Percentiles rank a stretch among this genome's conserved stretches.
phyloP scores from a whole-genome alignment of 192 early-diverging fungal genomes.

The Coemansia sp. region DNA sequence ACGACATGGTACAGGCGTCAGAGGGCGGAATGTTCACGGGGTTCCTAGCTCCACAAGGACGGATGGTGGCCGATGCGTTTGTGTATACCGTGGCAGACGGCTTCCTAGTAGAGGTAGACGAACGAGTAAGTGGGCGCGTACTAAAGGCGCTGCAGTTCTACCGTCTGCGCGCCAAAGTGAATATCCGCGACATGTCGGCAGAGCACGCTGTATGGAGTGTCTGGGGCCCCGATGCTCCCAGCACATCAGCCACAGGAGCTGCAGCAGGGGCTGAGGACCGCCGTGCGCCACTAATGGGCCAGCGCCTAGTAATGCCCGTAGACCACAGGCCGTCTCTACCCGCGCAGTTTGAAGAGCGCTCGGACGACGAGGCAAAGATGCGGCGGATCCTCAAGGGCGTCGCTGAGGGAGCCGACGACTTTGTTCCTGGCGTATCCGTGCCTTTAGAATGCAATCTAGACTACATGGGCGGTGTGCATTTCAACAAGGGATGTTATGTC shows the following conservation, averaged over 20 bases:
- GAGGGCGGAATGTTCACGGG: constrained; percentile 76
- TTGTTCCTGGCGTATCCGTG: constrained; percentile 69
- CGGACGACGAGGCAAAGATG: constrained; percentile 67
- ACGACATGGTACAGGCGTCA: constrained; percentile 77
- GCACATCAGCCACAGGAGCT: constrained; percentile 19
- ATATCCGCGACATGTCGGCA: constrained; percentile 66
- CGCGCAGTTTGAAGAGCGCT: constrained; percentile 59
- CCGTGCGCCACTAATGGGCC: constrained; percentile 64
- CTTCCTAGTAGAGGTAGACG: constrained; percentile 80
- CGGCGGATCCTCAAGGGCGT: constrained; percentile 85
- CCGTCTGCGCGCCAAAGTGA: constrained; percentile 77
- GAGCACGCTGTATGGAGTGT: constrained; percentile 72
- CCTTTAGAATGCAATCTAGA: constrained; percentile 95
- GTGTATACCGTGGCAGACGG: constrained; percentile 70
- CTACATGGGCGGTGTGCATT: constrained; percentile 93
- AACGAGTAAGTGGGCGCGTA: constrained; percentile 58
- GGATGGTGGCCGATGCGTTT: constrained; percentile 88
- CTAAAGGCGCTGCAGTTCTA: constrained; percentile 76
- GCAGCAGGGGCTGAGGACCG: constrained; percentile 57
- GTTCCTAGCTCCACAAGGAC: constrained; percentile 88
- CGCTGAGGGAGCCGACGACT: constrained; percentile 87
- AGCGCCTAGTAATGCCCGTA: constrained; percentile 56
- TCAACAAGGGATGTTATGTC: constrained; percentile 97
- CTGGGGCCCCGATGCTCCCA: constrained; percentile 69
- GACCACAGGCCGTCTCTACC: constrained; percentile 48